Percentiles rank a stretch among this genome's conserved stretches.
Conservation (phyloP, 257 asterid genomes). For the Jacaranda mimosifolia region DNA sequence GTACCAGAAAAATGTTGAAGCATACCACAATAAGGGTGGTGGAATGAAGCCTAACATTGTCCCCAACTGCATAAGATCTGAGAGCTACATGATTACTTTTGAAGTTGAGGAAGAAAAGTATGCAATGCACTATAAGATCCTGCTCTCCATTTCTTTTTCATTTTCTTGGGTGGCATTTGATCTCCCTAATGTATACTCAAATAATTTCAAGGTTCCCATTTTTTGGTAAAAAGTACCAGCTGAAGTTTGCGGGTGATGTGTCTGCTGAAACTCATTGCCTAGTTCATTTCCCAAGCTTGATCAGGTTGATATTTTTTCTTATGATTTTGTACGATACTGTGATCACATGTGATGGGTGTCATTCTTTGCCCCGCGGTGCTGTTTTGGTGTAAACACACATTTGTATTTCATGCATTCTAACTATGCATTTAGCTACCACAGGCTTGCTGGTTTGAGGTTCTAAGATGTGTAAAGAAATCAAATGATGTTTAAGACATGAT, state of each 20-base stretch:
- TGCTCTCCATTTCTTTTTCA: conserved; percentile 30
- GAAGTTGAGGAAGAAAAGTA: conserved; percentile 99
- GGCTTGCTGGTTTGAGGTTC: conserved; percentile 3
- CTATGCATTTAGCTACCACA: conserved; percentile 8
- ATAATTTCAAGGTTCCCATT: conserved; percentile 81
- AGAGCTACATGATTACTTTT: conserved; percentile 91
- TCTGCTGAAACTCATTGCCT: conserved; percentile 85
- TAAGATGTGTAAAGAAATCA: background rate
- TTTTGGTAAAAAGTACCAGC: conserved; percentile 95
- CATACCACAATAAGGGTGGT: conserved; percentile 81
- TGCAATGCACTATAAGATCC: conserved; percentile 32
- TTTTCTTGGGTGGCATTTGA: conserved; percentile 33
- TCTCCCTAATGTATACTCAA: conserved; percentile 34
- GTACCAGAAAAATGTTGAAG: conserved; percentile 98
- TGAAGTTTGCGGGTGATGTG: conserved; percentile 81
- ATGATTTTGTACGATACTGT: background rate
- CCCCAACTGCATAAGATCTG: conserved; percentile 95
- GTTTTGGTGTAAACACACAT: conserved; percentile 7
- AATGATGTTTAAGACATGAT: background rate
- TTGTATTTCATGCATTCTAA: conserved; percentile 4
- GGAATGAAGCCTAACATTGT: conserved; percentile 85
- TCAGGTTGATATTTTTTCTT: conserved; percentile 64
- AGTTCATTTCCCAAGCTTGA: conserved; percentile 95
- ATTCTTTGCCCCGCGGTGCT: conserved; percentile 21
- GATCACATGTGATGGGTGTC: conserved; percentile 18